phyloP scores from a whole-genome alignment of 305 asterid species.

The Euphrasia arctica region DNA sequence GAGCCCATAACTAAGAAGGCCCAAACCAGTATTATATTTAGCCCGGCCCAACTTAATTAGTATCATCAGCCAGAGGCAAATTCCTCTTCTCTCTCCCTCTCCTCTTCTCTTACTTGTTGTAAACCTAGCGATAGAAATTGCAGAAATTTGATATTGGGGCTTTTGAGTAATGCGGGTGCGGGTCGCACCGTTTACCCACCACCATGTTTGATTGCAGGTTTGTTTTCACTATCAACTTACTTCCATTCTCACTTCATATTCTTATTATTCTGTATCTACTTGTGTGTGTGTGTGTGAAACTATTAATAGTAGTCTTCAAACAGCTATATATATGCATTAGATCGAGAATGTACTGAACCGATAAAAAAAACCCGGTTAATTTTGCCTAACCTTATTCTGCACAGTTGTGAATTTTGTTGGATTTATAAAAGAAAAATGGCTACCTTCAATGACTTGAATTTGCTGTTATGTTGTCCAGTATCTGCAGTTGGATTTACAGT shows the following conservation, averaged over 20 bases:
- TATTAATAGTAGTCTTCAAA: not conserved
- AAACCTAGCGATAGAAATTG: too few species aligned
- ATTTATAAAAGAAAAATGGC: too few species aligned
- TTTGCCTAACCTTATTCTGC: not conserved
- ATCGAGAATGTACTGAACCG: too few species aligned
- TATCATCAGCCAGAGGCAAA: too few species aligned
- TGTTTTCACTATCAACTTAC: not conserved
- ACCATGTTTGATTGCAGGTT: not conserved
- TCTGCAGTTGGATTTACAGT: too few species aligned
- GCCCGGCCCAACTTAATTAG: conserved; percentile 4
- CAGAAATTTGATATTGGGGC: not conserved
- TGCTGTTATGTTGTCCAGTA: too few species aligned
- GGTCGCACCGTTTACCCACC: not conserved
- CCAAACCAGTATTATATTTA: not conserved
- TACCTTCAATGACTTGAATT: not conserved
- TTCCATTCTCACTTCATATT: not conserved
- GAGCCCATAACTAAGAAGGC: too few species aligned
- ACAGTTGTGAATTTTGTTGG: too few species aligned
- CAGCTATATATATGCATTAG: too few species aligned
- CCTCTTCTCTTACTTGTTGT: too few species aligned
- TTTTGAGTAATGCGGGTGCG: not conserved
- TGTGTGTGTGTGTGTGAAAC: not conserved
- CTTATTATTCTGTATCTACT: not conserved
- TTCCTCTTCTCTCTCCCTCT: too few species aligned
- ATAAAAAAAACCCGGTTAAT: not conserved